Evolutionary conservation across 2,329 filamentous ascomycete species (phyloP).

Genomic region (Nothophoma quercina): DNA sequence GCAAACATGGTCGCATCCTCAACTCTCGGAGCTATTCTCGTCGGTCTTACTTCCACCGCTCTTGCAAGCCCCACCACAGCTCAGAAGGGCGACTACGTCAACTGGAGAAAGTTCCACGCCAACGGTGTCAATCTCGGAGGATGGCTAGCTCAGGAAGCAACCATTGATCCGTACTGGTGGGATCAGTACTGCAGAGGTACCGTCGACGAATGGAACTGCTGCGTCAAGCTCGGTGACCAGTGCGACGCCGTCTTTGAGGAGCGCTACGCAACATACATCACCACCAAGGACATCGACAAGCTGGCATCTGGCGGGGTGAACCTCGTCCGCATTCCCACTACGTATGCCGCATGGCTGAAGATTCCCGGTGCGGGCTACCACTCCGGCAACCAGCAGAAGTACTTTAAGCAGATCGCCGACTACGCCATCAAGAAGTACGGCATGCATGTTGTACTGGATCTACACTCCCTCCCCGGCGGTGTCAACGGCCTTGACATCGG

Average conservation of each 20-base stretch:
- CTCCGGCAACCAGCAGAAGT: constrained; percentile 40
- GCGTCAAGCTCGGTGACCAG: constrained; percentile 35
- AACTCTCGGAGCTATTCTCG: background rate
- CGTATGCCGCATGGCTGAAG: constrained; percentile 49
- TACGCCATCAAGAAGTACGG: constrained; percentile 48
- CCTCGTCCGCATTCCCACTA: constrained; percentile 47
- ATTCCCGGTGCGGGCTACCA: constrained; percentile 46
- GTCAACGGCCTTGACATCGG: constrained; percentile 38
- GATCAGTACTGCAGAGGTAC: constrained; percentile 25
- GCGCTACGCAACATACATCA: constrained; percentile 43
- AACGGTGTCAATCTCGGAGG: constrained; percentile 41
- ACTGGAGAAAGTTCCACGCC: constrained; percentile 29
- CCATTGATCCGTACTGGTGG: constrained; percentile 41
- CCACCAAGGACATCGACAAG: constrained; percentile 42
- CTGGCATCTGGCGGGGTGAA: constrained; percentile 43
- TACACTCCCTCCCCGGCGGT: constrained; percentile 44
- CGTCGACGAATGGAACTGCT: constrained; percentile 49
- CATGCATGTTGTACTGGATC: constrained; percentile 49
- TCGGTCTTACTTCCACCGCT: background rate
- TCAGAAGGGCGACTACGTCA: constrained; percentile 14
- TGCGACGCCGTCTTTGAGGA: constrained; percentile 41
- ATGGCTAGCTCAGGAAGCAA: constrained; percentile 45
- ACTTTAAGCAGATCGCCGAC: constrained; percentile 41
- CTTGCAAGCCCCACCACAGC: constrained; percentile 1
- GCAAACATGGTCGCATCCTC: constrained; percentile 1